phyloP scores from a whole-genome alignment of 257 asterid genomes.

The Eucommia ulmoides region DNA sequence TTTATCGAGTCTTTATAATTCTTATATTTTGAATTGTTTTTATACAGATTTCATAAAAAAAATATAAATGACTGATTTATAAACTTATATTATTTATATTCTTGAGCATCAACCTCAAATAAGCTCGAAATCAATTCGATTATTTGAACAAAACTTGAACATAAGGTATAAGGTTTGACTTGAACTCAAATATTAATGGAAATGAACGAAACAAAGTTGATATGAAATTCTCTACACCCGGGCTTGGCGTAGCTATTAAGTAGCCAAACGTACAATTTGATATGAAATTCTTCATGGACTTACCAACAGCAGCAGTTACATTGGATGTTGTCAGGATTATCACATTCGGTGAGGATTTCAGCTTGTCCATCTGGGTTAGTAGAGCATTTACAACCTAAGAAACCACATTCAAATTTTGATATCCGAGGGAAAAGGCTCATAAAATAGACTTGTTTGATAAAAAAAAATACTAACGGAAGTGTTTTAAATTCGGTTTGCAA shows the following conservation, averaged over 20 bases:
- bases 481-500: neutral
- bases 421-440: too few species aligned
- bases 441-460: neutral
- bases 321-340: slow-evolving; percentile 91
- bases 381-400: slow-evolving; percentile 95
- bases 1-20: too few species aligned
- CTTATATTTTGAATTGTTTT: too few species aligned
- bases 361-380: slow-evolving; percentile 90
- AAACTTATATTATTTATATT: too few species aligned
- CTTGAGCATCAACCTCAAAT: neutral
- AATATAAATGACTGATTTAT: too few species aligned
- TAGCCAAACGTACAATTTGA: neutral
- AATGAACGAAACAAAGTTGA: too few species aligned
- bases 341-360: slow-evolving; percentile 85
- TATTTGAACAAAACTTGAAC: neutral
- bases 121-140: neutral
- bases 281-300: slow-evolving; percentile 8
- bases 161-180: too few species aligned
- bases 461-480: neutral
- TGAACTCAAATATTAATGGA: too few species aligned
- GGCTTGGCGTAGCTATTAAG: too few species aligned
- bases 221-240: too few species aligned
- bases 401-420: too few species aligned
- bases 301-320: slow-evolving; percentile 95
- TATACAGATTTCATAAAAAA: too few species aligned